Percentiles rank a stretch among this genome's conserved stretches.
phyloP scores from a whole-genome alignment of 345 rosid genomes.

The Erysimum cheiranthoides region DNA sequence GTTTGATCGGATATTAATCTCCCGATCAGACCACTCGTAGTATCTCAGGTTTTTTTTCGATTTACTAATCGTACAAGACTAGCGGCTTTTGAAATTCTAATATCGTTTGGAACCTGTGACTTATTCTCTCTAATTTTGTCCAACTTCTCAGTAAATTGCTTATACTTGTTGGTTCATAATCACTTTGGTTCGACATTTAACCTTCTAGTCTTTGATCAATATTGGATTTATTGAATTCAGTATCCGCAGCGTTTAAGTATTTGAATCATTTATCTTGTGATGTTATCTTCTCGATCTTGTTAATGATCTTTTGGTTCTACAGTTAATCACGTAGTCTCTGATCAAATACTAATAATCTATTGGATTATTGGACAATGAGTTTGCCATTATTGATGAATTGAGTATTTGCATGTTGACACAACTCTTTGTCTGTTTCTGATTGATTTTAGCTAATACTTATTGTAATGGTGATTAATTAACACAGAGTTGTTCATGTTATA shows the following conservation, averaged over 20 bases:
- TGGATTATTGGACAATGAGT: slow-evolving; percentile 1
- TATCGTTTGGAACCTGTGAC: slow-evolving; percentile 4
- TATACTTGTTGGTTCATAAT: not conserved
- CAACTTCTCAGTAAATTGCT: not conserved
- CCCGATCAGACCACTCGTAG: not conserved
- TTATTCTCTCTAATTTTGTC: not conserved
- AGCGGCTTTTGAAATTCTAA: not conserved
- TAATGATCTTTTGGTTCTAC: not conserved
- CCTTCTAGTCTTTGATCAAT: not conserved
- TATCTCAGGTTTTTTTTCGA: not conserved
- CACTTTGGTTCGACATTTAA: slow-evolving; percentile 1
- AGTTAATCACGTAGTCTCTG: not conserved
- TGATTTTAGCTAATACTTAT: not conserved
- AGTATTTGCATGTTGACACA: slow-evolving; percentile 31
- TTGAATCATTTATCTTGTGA: not conserved
- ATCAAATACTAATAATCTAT: slow-evolving; percentile 1
- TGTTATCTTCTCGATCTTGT: not conserved
- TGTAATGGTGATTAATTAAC: not conserved
- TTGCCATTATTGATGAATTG: not conserved
- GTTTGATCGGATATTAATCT: not conserved
- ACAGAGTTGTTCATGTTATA: not conserved
- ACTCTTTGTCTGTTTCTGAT: slow-evolving; percentile 28
- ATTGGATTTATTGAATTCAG: not conserved
- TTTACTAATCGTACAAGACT: not conserved
- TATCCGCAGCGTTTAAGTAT: not conserved